Base-by-base conservation (phyloP, 345 rosid species). In the Salix viminalis region DNA sequence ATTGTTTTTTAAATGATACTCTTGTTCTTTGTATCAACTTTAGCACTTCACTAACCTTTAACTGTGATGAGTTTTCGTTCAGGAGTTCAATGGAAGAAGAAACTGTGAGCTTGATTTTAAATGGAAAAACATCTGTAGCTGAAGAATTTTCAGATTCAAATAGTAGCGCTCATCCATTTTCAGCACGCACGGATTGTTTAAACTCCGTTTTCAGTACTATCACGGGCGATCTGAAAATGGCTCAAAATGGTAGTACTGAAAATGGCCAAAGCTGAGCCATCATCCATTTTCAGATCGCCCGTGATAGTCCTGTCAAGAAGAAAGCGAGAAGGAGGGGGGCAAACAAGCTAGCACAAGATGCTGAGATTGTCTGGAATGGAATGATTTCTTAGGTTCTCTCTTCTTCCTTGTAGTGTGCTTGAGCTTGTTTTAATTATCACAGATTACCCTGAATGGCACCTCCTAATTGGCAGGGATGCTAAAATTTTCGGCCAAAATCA, bases 131-230 rank as follows among this genome's bases (percentile, higher is more conserved):
- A 7, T 75, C 71, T 5, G 15, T 5, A 14, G 52, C 19, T 44
- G 69, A 54, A 7, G 89, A 82, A 56, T 64, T 80, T 44, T 85
- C 88, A 0, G 89, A 85, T 79, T 87, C 86, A 54, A 80, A 68
- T 24, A 86, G 86, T 74, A 77, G 79, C 74, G 52, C 42, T 60
- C 81, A 46, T 11, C 56, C 72, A 7, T 42, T 77, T n/a, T 80
- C 48, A 18, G 64, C 67, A 19, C 36, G 36, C 36, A 4, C 36
- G 36, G 36, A 34, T 34, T 34, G 36, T 34, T 34, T 34, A 34
- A 34, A 34, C 36, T 34, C 36, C 36, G 36, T 34, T 34, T 34
- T 34, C 36, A 34, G 36, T 32, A 34, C 1, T 34, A 34, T 34
- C 36, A 4, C 36, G 36, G 36, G 36, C 5, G 36, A 34, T 34